Base-by-base conservation (phyloP, 352 stramenopile species). In the Globisporangium cederbergense region DNA sequence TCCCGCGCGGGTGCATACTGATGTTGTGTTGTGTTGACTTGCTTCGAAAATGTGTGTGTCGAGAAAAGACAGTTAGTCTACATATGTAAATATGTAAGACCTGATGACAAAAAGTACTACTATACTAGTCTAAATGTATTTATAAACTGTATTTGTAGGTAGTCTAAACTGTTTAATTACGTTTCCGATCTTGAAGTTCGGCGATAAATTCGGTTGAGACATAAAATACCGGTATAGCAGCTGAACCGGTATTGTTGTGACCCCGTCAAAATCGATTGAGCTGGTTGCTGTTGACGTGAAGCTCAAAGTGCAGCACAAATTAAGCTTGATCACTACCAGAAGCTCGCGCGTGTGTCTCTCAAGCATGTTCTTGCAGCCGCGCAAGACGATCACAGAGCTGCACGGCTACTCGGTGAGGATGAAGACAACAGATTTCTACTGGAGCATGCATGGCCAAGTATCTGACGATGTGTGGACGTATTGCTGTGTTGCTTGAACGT, bases 301-400 rank as follows among this genome's bases (percentile, higher is more conserved):
- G 40, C 56, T 61, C 32, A 59, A 59, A 14, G 18, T 13, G 36
- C 6, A 28, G 14, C 40, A 8, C 36, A 42, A 16, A 16, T 11
- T 16, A 11, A 42, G 36, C 36, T 36, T 4, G 9, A 42, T 14
- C 36, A 14, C 38, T 6, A 36, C 38, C 13, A 36, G 34, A 28
- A 51, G 40, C 32, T 32, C 45, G 16, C 13, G 32, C 20, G 49
- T 11, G 49, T 18, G 49, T 6, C 25, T n/a, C 7, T 16, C 22
- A 22, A 62, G 2, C 30, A 91, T 91, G 82, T 91, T 91, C 66
- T 77, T 89, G 45, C 79, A 91, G 72, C 77, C 82, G 62, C 78
- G 81, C 45, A 75, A 77, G 46, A 74, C 73, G 57, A 65, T 79
- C 65, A 91, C 82, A 0, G 78, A 87, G 68, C 73, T 91, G 34